A percentile compares a stretch with the other conserved stretches of the same genome.
Conservation (phyloP, 495 filamentous ascomycete genomes). For the Tuber magnatum region DNA sequence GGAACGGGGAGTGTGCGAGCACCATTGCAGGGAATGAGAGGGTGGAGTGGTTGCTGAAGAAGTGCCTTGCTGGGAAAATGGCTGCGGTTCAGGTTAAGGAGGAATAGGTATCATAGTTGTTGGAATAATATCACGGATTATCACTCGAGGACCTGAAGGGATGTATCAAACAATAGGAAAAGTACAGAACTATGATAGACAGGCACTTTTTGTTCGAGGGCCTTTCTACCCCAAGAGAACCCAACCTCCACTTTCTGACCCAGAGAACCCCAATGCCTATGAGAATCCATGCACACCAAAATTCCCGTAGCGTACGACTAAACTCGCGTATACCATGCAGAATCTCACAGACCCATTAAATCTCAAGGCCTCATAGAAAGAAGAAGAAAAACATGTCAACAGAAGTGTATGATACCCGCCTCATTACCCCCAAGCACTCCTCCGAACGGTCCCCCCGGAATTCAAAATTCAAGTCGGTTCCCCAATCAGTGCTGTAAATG, state of each 20-base stretch:
- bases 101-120: not conserved
- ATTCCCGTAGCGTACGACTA: not conserved
- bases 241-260: not conserved
- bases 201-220: not conserved
- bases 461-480: too few species aligned
- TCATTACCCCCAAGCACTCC: too few species aligned
- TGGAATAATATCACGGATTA: constrained; percentile 16
- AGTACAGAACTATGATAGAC: not conserved
- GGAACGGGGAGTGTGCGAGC: constrained; percentile 12
- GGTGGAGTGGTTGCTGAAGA: constrained; percentile 21
- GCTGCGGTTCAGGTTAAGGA: not conserved
- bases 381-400: too few species aligned
- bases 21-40: constrained; percentile 14
- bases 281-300: not conserved
- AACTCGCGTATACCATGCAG: too few species aligned
- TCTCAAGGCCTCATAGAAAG: too few species aligned
- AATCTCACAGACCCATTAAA: too few species aligned
- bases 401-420: too few species aligned
- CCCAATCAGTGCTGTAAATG: not conserved
- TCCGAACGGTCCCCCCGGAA: too few species aligned
- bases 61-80: constrained; percentile 14
- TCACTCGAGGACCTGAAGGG: constrained; percentile 13
- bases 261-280: not conserved
- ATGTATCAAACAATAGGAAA: not conserved
- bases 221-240: too few species aligned